Conservation (phyloP, 768 basidiomycete species). For the Melanogaster broomeanus region DNA sequence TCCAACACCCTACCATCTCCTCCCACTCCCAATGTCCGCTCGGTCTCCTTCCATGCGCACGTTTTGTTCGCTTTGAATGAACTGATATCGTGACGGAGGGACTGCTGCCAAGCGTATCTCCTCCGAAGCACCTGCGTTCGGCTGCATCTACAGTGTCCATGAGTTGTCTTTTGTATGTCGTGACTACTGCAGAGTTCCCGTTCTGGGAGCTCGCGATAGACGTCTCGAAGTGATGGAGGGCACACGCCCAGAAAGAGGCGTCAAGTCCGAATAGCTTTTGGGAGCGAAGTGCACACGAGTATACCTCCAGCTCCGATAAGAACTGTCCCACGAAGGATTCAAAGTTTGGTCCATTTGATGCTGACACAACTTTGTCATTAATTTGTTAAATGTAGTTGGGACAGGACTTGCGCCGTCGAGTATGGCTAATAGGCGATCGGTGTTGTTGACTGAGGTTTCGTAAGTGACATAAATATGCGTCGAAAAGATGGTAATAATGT, state of each 20-base stretch:
- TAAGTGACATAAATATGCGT: conserved; percentile 18
- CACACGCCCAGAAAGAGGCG: conserved; percentile 54
- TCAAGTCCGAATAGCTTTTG: conserved; percentile 43
- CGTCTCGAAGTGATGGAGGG: conserved; percentile 48
- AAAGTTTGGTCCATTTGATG: conserved; percentile 6
- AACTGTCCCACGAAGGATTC: conserved; percentile 23
- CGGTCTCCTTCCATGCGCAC: conserved; percentile 8
- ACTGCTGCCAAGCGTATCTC: conserved; percentile 10
- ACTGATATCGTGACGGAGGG: conserved; percentile 14
- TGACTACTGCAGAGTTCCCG: conserved; percentile 24
- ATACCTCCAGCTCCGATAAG: conserved; percentile 21
- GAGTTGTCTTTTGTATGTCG: conserved; percentile 39
- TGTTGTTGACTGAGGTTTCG: conserved; percentile 6
- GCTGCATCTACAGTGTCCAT: conserved; percentile 52
- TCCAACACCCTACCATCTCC: conserved; percentile 45
- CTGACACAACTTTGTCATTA: conserved; percentile 25
- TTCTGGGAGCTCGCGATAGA: conserved; percentile 23
- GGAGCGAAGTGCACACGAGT: conserved; percentile 32
- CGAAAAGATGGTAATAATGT: conserved; percentile 24
- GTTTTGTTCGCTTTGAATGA: conserved; percentile 2
- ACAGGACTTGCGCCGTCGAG: conserved; percentile 30
- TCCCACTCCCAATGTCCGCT: conserved; percentile 52
- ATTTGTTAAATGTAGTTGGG: conserved; percentile 31
- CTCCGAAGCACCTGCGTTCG: conserved; percentile 48
- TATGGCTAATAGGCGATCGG: conserved; percentile 18